Conservation (phyloP, 495 filamentous ascomycete genomes). For the Xylaria flabelliformis region DNA sequence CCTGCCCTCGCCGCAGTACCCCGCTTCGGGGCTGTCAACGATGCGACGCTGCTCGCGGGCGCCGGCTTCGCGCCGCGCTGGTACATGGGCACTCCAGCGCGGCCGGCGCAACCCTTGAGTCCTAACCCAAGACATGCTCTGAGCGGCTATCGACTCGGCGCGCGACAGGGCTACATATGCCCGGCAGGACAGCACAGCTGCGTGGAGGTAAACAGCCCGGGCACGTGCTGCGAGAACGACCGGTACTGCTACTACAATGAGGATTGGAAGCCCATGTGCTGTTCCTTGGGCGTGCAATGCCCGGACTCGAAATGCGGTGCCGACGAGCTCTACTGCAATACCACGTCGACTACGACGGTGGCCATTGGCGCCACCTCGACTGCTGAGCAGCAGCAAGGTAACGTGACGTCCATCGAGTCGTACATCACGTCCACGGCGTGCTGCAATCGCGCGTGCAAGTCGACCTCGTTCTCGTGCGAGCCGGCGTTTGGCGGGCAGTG, state of each 20-base stretch:
- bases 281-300: conserved; percentile 46
- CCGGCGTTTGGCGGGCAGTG: conserved; percentile 49
- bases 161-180: not conserved
- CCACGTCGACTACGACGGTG: conserved; percentile 31
- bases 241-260: conserved; percentile 39
- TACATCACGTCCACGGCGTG: conserved; percentile 37
- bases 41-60: conserved; percentile 29
- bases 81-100: conserved; percentile 31
- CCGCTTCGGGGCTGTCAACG: conserved; percentile 20
- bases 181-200: conserved; percentile 28
- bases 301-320: conserved; percentile 40
- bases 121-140: conserved; percentile 6
- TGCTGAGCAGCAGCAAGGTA: not conserved
- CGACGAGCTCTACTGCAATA: conserved; percentile 31
- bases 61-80: conserved; percentile 36
- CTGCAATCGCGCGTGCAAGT: conserved; percentile 46
- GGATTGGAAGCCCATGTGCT: conserved; percentile 41
- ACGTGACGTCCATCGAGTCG: conserved; percentile 28
- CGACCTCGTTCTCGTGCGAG: conserved; percentile 52
- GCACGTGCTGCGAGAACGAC: conserved; percentile 37
- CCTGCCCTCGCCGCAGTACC: conserved; percentile 14
- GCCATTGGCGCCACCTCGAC: conserved; percentile 32
- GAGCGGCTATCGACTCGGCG: not conserved
- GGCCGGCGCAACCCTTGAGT: conserved; percentile 29
- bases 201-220: conserved; percentile 28